Evolutionary conservation across 257 asterid species (phyloP).

Genomic region (Solanum pimpinellifolium): DNA sequence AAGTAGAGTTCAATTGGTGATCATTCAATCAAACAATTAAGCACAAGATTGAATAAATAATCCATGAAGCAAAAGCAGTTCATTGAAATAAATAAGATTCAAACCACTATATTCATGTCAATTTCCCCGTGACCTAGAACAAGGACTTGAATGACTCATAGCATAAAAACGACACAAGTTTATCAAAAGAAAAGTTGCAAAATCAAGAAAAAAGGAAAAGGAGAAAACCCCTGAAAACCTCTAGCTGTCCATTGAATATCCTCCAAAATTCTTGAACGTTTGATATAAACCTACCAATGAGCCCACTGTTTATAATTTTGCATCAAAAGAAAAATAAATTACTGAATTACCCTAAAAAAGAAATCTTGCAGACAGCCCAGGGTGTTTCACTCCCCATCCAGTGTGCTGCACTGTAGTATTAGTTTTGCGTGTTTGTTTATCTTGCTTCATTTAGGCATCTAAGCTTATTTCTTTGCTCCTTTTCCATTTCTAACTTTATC

Average conservation of each 20-base stretch:
- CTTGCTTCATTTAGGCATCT: neutral
- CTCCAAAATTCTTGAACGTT: neutral
- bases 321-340: neutral
- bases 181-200: neutral
- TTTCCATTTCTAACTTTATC: neutral
- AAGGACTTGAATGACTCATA: neutral
- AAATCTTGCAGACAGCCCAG: neutral
- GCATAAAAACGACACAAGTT: neutral
- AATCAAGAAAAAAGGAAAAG: neutral
- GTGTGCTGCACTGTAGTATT: neutral
- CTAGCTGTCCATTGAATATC: neutral
- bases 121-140: neutral
- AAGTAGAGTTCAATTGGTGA: neutral
- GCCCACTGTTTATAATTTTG: neutral
- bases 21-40: neutral
- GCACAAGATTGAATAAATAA: neutral
- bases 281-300: neutral
- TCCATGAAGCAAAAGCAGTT: neutral
- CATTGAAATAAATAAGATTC: neutral
- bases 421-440: neutral
- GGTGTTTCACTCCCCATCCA: neutral
- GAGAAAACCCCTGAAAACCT: neutral
- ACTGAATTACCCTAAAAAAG: neutral
- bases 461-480: neutral
- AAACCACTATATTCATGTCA: neutral